Evolutionary conservation across 495 filamentous ascomycete species (phyloP).

Genomic region (Aspergillus asperescens): DNA sequence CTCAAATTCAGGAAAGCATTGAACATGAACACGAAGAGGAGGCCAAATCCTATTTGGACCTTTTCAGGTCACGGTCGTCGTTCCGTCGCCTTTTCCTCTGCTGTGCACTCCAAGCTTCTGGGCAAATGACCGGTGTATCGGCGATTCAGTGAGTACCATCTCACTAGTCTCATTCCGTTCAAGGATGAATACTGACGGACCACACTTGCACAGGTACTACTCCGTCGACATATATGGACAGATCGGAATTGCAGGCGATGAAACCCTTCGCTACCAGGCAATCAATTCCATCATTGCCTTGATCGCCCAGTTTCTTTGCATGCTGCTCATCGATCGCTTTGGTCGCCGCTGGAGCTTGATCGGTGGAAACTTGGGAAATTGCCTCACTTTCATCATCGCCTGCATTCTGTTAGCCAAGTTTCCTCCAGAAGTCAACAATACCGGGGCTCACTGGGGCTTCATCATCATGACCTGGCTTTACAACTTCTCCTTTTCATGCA

Average conservation of each 20-base stretch:
- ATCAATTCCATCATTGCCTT: constrained; percentile 65
- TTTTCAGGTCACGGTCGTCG: constrained; percentile 58
- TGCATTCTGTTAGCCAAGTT: constrained; percentile 50
- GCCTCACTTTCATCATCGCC: constrained; percentile 50
- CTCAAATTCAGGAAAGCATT: constrained; percentile 40
- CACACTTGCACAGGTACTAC: constrained; percentile 48
- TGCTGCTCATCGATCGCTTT: constrained; percentile 60
- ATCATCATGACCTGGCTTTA: constrained; percentile 68
- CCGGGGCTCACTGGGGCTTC: constrained; percentile 63
- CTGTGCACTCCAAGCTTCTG: constrained; percentile 59
- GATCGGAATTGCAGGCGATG: constrained; percentile 59
- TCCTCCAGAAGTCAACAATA: constrained; percentile 47
- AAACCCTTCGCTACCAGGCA: constrained; percentile 67
- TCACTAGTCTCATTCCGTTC: neutral
- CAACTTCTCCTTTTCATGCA: constrained; percentile 62
- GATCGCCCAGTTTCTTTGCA: constrained; percentile 59
- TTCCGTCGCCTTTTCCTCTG: constrained; percentile 67
- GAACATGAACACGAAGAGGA: constrained; percentile 52
- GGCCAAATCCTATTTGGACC: constrained; percentile 62
- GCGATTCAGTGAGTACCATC: constrained; percentile 53
- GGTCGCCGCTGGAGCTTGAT: constrained; percentile 64
- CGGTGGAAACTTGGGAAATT: constrained; percentile 59
- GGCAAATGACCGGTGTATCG: constrained; percentile 69
- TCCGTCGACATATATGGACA: constrained; percentile 60
- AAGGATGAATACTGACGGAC: neutral